A percentile compares a stretch with the other conserved stretches of the same genome.
Conservation (phyloP, 768 basidiomycete genomes). For the Amanita rimosa region DNA sequence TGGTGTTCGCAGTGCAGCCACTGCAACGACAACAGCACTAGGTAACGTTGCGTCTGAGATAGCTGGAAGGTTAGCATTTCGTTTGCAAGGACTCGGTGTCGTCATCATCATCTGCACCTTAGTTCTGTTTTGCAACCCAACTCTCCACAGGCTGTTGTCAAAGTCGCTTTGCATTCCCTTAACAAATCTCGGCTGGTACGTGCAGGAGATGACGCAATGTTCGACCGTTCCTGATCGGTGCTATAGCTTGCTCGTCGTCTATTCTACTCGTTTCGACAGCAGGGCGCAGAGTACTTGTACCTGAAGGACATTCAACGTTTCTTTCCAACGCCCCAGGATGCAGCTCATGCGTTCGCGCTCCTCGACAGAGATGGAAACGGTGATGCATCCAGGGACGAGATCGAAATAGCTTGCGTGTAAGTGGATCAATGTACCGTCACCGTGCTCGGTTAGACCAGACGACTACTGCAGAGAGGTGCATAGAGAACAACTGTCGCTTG, state of each 20-base stretch:
- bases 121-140: slow-evolving; percentile 83
- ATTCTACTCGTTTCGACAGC: slow-evolving; percentile 74
- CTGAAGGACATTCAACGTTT: slow-evolving; percentile 61
- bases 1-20: slow-evolving; percentile 62
- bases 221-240: slow-evolving; percentile 1
- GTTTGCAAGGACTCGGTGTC: neutral
- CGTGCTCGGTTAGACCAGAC: neutral
- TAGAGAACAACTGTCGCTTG: slow-evolving; percentile 74
- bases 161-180: slow-evolving; percentile 64
- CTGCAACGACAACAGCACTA: slow-evolving; percentile 67
- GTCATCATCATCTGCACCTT: neutral
- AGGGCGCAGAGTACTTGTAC: slow-evolving; percentile 44
- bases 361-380: slow-evolving; percentile 70
- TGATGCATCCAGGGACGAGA: slow-evolving; percentile 58
- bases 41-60: slow-evolving; percentile 49
- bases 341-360: slow-evolving; percentile 52
- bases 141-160: slow-evolving; percentile 71
- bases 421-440: slow-evolving; percentile 11
- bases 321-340: slow-evolving; percentile 59
- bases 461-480: slow-evolving; percentile 52
- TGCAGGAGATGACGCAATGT: slow-evolving; percentile 3
- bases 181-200: slow-evolving; percentile 66
- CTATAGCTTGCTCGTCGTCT: slow-evolving; percentile 68
- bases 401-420: slow-evolving; percentile 66
- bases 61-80: slow-evolving; percentile 30